phyloP scores from a whole-genome alignment of 2,329 filamentous ascomycete genomes.

The Zelopaecilomyces penicillatus region DNA sequence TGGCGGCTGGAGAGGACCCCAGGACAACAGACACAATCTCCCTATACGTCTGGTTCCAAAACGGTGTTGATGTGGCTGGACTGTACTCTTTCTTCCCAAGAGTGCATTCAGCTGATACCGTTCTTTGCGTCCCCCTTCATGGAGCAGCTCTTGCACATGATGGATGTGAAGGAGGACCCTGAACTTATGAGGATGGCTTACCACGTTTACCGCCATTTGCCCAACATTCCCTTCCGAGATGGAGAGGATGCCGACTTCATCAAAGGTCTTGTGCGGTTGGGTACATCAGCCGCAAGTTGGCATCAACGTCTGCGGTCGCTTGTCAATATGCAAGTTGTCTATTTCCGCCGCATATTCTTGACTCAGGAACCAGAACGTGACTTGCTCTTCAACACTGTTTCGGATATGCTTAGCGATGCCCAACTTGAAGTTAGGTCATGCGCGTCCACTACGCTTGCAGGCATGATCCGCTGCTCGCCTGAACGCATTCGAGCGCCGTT shows the following conservation, averaged over 20 bases:
- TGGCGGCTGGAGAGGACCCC: slow-evolving; percentile 81
- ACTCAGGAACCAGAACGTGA: slow-evolving; percentile 67
- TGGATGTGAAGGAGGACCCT: slow-evolving; percentile 98
- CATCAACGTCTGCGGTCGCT: slow-evolving; percentile 90
- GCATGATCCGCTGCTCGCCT: slow-evolving; percentile 96
- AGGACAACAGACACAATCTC: slow-evolving; percentile 85
- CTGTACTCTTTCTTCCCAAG: slow-evolving; percentile 78
- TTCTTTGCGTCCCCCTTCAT: slow-evolving; percentile 90
- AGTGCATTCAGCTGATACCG: slow-evolving; percentile 80
- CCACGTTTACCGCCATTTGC: slow-evolving; percentile 91
- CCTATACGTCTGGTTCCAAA: slow-evolving; percentile 93
- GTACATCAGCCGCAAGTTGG: slow-evolving; percentile 77
- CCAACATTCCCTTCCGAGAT: slow-evolving; percentile 85
- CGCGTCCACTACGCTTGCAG: slow-evolving; percentile 85
- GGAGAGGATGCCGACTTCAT: slow-evolving; percentile 84
- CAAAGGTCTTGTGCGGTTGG: slow-evolving; percentile 76
- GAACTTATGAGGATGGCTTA: slow-evolving; percentile 92
- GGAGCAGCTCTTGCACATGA: slow-evolving; percentile 94
- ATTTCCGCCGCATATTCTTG: slow-evolving; percentile 92
- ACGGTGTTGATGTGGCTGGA: slow-evolving; percentile 95
- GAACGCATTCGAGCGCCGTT: slow-evolving; percentile 68
- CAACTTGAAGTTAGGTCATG: slow-evolving; percentile 93
- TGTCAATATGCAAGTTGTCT: slow-evolving; percentile 98
- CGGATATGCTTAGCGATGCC: slow-evolving; percentile 82
- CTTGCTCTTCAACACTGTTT: slow-evolving; percentile 82